These are phyloP conservation scores for Penicillium nucicola DNA, from an alignment of 495 filamentous ascomycete species.

Conservation along the genomic window DNA sequence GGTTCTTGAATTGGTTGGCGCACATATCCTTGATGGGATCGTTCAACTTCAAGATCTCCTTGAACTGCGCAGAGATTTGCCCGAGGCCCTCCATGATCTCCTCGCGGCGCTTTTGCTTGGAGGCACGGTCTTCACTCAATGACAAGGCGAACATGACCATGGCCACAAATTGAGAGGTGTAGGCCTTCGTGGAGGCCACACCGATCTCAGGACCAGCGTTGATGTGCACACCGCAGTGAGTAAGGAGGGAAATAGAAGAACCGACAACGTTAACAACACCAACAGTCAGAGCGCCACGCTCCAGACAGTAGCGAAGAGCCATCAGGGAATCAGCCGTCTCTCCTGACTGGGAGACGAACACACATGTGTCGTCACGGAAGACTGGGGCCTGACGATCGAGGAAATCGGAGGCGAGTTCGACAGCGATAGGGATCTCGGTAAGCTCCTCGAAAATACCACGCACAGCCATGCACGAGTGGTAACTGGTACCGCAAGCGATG, in stretches of 20 bases:
- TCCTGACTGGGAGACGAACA: slow-evolving; percentile 97
- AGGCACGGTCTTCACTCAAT: slow-evolving; percentile 91
- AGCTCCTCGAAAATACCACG: slow-evolving; percentile 97
- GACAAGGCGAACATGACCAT: slow-evolving; percentile 99
- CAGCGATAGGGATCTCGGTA: slow-evolving; percentile 94
- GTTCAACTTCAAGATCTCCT: slow-evolving; percentile 82
- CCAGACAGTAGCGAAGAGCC: slow-evolving; percentile 95
- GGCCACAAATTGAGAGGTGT: slow-evolving; percentile 97
- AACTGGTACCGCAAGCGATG: slow-evolving; percentile 96
- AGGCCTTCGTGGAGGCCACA: slow-evolving; percentile 98
- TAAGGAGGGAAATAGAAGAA: slow-evolving; percentile 95
- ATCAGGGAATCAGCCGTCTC: slow-evolving; percentile 98
- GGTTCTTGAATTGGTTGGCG: slow-evolving; percentile 86
- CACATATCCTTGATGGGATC: slow-evolving; percentile 92
- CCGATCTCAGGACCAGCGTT: slow-evolving; percentile 98
- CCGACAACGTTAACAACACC: slow-evolving; percentile 98
- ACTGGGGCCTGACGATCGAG: slow-evolving; percentile 96
- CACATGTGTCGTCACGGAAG: slow-evolving; percentile 98
- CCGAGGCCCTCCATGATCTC: slow-evolving; percentile 94
- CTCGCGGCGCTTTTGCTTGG: slow-evolving; percentile 86
- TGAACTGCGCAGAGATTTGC: slow-evolving; percentile 87
- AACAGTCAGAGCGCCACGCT: slow-evolving; percentile 93
- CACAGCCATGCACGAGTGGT: slow-evolving; percentile 98
- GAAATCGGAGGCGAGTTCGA: slow-evolving; percentile 97
- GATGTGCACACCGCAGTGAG: slow-evolving; percentile 99